Evolutionary conservation across 2,329 filamentous ascomycete species (phyloP), one percentile per base, ranked within the genome.

Genomic region (Dactylonectria estremocensis): DNA sequence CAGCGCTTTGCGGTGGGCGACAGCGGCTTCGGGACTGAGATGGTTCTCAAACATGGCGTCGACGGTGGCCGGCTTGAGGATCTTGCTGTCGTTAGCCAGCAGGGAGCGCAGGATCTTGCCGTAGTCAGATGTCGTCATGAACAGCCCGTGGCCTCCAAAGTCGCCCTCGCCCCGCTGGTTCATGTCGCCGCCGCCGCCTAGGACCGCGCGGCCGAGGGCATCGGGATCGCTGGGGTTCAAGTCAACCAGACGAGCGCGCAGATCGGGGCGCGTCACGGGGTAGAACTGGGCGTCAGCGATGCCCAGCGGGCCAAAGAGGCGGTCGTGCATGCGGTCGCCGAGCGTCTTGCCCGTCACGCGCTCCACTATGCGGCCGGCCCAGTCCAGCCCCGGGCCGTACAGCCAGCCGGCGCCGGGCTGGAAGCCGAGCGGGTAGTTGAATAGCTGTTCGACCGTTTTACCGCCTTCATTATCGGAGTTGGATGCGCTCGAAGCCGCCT

Each of bases 301-400:
- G 13, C 80, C 81, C 1, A 89, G 77, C 2, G 84, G 85, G 0
- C 74, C 75, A 68, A 85, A 68, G 18, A 88, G 83, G 53, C 83
- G 78, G 59, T 82, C 69, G 11, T 83, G 77, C 70, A 88, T 80
- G 54, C 80, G 82, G 2, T 83, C 80, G 3, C 83, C 79, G 3
- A 89, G 76, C 0, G 79, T 81, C 9, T 72, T 59, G 0, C 82
- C 82, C 0, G 85, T 85, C 0, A 86, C 72, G 0, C 81, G 78
- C 70, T 89, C 87, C 1, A 89, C 79, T 1, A 89, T 77, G 0
- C 82, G 79, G 3, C 88, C 87, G 0, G 83, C 84, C 87, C 86
- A 89, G 77, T 90, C 88, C 1, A 86, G 73, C 1, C 83, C 80
- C 1, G 81, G 70, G 0, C 85, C 83, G 67, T 89, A 89, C 68